Evolutionary conservation across 2,329 filamentous ascomycete genomes (phyloP).

Genomic region (Talaromyces sp.): DNA sequence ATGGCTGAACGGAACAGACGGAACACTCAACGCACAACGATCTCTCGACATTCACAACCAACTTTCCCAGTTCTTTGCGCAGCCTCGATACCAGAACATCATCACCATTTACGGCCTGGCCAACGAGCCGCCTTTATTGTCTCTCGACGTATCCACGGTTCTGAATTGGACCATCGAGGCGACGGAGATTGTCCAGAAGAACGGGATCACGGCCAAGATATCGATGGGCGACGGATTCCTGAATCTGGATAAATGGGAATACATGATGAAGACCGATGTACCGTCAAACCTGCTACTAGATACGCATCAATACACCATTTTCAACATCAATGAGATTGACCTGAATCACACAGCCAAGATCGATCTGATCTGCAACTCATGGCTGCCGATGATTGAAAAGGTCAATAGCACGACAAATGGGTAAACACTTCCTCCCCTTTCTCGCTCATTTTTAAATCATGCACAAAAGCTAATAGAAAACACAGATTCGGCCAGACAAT

Average conservation of each 20-base stretch:
- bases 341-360: constrained; percentile 81
- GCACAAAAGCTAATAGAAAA: constrained; percentile 1
- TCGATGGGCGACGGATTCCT: constrained; percentile 95
- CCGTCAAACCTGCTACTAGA: constrained; percentile 75
- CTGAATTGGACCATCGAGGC: constrained; percentile 76
- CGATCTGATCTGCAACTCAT: constrained; percentile 79
- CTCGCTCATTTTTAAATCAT: neutral
- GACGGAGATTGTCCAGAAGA: constrained; percentile 67
- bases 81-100: constrained; percentile 87
- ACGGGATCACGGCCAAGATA: constrained; percentile 69
- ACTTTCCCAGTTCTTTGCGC: constrained; percentile 87
- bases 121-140: constrained; percentile 90
- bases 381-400: constrained; percentile 72
- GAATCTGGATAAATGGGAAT: constrained; percentile 87
- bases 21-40: constrained; percentile 71
- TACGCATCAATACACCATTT: constrained; percentile 97
- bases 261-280: constrained; percentile 65
- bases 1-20: constrained; percentile 90
- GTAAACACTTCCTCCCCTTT: constrained; percentile 27
- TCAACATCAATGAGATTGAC: constrained; percentile 83
- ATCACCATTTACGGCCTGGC: constrained; percentile 89
- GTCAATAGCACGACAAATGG: constrained; percentile 72
- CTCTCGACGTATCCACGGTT: constrained; percentile 62
- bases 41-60: constrained; percentile 84
- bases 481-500: constrained; percentile 79